Percentiles rank a stretch among this genome's conserved stretches.
Conservation (phyloP, 2,329 filamentous ascomycete species). For the Pestalotiopsis sp. region DNA sequence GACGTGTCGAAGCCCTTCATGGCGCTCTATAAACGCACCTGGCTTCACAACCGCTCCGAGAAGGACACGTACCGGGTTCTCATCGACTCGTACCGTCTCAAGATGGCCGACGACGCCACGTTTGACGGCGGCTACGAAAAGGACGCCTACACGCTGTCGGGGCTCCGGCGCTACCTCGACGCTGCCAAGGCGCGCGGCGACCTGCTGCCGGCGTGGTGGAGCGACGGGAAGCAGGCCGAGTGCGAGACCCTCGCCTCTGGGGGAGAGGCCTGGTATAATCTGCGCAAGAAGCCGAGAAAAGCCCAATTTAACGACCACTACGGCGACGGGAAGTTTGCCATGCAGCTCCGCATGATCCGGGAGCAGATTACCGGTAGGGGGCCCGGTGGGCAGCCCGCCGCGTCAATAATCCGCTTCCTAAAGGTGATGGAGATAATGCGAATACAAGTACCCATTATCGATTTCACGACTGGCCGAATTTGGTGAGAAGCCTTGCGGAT, state of each 20-base stretch:
- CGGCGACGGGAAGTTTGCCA: constrained; percentile 42
- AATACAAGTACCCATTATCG: too few relatives aligned
- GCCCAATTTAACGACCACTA: constrained; percentile 43
- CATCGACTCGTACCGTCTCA: constrained; percentile 50
- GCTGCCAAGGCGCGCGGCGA: constrained; percentile 22
- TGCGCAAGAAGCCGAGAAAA: constrained; percentile 32
- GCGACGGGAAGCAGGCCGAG: constrained; percentile 32
- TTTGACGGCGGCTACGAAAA: constrained; percentile 25
- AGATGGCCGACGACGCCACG: constrained; percentile 36
- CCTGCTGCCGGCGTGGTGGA: constrained; percentile 49
- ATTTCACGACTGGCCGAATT: too few relatives aligned
- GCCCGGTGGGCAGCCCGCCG: constrained; percentile 28
- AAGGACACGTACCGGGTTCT: constrained; percentile 46
- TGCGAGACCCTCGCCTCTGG: constrained; percentile 39
- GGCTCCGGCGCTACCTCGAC: constrained; percentile 40
- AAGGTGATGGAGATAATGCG: too few relatives aligned
- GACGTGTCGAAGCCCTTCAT: constrained; percentile 38
- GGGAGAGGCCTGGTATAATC: constrained; percentile 26
- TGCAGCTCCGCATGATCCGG: constrained; percentile 51
- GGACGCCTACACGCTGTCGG: constrained; percentile 25
- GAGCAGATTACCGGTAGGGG: constrained; percentile 39
- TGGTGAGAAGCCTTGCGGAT: background rate
- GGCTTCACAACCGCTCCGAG: constrained; percentile 44
- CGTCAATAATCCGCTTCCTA: constrained; percentile 21
- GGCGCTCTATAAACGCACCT: constrained; percentile 39